Conservation (phyloP, 306 rosid species). For the Quercus cerris region DNA sequence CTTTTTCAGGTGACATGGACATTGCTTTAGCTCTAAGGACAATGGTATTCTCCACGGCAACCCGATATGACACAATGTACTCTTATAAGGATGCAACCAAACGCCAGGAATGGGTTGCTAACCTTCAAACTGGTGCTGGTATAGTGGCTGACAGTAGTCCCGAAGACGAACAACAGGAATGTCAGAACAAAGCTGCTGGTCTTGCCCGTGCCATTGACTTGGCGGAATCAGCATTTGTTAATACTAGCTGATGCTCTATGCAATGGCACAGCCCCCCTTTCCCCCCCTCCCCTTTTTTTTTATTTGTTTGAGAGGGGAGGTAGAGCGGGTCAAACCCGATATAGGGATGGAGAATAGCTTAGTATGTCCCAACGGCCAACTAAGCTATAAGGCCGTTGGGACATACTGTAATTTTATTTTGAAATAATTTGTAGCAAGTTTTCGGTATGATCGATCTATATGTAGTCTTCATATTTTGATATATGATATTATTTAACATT, state of each 20-base stretch:
- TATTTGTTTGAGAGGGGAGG: too few species aligned
- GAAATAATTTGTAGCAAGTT: too few species aligned
- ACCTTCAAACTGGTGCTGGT: constrained; percentile 90
- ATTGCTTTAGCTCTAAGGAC: constrained; percentile 77
- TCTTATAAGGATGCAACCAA: constrained; percentile 45
- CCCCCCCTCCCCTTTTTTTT: too few species aligned
- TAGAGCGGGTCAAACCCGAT: too few species aligned
- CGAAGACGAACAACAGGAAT: constrained; percentile 67
- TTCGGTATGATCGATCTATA: too few species aligned
- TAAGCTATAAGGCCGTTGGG: too few species aligned
- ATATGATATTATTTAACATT: too few species aligned
- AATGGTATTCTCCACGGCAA: constrained; percentile 59
- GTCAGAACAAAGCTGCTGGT: constrained; percentile 91
- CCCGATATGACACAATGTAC: constrained; percentile 68
- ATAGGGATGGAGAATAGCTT: too few species aligned
- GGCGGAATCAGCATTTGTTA: constrained; percentile 69
- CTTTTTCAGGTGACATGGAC: constrained; percentile 74
- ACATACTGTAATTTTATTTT: too few species aligned
- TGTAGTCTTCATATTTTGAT: too few species aligned
- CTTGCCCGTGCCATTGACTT: constrained; percentile 84
- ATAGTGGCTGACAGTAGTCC: constrained; percentile 84
- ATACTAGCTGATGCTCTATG: constrained; percentile 18
- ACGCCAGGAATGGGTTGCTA: constrained; percentile 72
- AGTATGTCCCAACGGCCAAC: too few species aligned
- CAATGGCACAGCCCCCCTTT: background rate